phyloP scores from a whole-genome alignment of 2,329 filamentous ascomycete genomes.

The Cladophialophora exuberans region DNA sequence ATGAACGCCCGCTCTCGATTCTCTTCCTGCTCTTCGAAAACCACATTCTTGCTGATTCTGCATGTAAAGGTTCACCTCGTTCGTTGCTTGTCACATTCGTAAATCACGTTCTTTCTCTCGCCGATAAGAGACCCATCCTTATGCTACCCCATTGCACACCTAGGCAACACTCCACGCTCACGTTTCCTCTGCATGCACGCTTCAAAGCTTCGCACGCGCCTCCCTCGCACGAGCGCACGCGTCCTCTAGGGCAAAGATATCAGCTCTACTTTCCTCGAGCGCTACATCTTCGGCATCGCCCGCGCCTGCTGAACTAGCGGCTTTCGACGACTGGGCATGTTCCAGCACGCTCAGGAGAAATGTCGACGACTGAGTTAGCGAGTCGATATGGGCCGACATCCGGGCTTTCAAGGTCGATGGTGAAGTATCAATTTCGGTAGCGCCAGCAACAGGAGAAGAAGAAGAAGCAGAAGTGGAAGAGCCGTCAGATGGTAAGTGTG shows the following conservation, averaged over 20 bases:
- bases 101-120: too few relatives aligned
- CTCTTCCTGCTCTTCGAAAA: too few relatives aligned
- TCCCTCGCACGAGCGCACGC: conserved; percentile 20
- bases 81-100: too few relatives aligned
- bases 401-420: conserved; percentile 4
- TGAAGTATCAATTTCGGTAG: not conserved
- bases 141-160: too few relatives aligned
- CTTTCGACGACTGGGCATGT: conserved; percentile 7
- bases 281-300: conserved; percentile 1
- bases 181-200: not conserved
- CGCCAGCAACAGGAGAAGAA: too few relatives aligned
- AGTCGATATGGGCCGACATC: conserved; percentile 5
- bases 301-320: not conserved
- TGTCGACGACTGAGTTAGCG: conserved; percentile 13
- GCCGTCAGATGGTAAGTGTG: conserved; percentile 8
- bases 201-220: too few relatives aligned
- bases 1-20: too few relatives aligned
- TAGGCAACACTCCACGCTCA: not conserved
- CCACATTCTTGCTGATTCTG: too few relatives aligned
- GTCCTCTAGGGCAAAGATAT: conserved; percentile 32
- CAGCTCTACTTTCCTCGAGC: conserved; percentile 24
- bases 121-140: too few relatives aligned
- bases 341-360: conserved; percentile 22
- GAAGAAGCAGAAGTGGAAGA: not conserved
- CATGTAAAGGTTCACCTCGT: too few relatives aligned